Base-by-base conservation (phyloP, 179 eudicot species). In the Nepenthes alata region DNA sequence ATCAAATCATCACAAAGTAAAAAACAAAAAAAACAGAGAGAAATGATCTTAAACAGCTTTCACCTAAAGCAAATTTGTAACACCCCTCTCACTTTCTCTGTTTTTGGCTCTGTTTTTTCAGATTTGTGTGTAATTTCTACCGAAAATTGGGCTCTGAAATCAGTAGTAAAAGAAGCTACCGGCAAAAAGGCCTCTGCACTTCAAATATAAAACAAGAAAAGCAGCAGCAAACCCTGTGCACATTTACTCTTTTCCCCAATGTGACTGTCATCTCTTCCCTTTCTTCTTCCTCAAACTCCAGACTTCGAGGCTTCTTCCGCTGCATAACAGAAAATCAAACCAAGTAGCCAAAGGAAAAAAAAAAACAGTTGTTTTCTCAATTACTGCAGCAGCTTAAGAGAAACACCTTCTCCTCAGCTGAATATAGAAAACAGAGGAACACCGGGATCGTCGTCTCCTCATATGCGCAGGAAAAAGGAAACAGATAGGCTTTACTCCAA, bases 101-200 rank as follows among this genome's bases (percentile, higher is more conserved):
- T 1, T 7, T 41, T 7, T 41, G 6, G 5, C 45, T 41, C 45
- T 41, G 45, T 41, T 41, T 41, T 41, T 41, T 41, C 6, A 7
- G 45, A 45, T 57, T 54, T 14, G 53, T 58, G 57, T 63, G 35
- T 5, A 62, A 56, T 37, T 56, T 57, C 39, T 50, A 55, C 7
- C 61, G 58, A 62, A 78, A 76, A 48, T 47, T 66, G 50, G 78
- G 79, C 78, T 77, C 87, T 80, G 87, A 78, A 78, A 69, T 78
- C 82, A 59, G 72, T 54, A 75, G 72, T 57, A 67, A 65, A 72
- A 72, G 76, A 80, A 77, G 74, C 80, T 79, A 69, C 82, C 72
- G 73, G 72, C 70, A 66, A 74, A 64, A 25, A 25, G 70, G 67
- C 67, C 67, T 53, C 62, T 67, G 64, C 37, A 52, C 51, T 74